A percentile compares a stretch with the other conserved stretches of the same genome.
These are phyloP conservation scores for Penicillium palitans DNA, from an alignment of 2,329 filamentous ascomycete species.

Conservation along the genomic window DNA sequence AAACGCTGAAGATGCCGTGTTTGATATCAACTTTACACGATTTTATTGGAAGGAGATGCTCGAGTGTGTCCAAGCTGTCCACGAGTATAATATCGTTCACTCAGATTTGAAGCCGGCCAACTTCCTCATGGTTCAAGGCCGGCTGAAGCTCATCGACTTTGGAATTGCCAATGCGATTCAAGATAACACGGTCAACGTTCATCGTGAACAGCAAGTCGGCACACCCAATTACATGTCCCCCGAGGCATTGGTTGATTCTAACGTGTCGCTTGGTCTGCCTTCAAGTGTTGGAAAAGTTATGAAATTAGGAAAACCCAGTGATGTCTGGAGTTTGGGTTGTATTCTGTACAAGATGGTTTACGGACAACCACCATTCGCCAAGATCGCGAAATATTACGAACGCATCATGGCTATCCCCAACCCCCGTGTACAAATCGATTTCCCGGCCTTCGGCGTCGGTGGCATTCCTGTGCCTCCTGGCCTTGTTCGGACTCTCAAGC, in stretches of 20 bases:
- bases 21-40: constrained; percentile 90
- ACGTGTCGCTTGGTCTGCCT: constrained; percentile 58
- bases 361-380: constrained; percentile 90
- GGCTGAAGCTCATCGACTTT: constrained; percentile 95
- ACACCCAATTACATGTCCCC: constrained; percentile 99
- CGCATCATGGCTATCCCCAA: constrained; percentile 64
- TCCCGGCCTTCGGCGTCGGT: constrained; percentile 48
- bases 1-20: constrained; percentile 69
- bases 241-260: constrained; percentile 86
- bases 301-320: constrained; percentile 93
- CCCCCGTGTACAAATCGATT: constrained; percentile 50
- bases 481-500: constrained; percentile 56
- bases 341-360: constrained; percentile 99
- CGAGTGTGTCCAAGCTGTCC: constrained; percentile 86
- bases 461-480: constrained; percentile 55
- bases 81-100: constrained; percentile 89
- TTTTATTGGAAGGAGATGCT: constrained; percentile 99
- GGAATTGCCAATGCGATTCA: constrained; percentile 98
- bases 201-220: constrained; percentile 91
- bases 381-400: constrained; percentile 83
- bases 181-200: constrained; percentile 95
- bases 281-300: constrained; percentile 68
- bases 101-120: constrained; percentile 97
- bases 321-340: constrained; percentile 94
- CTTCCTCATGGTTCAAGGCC: constrained; percentile 87